These are phyloP conservation scores for Debaryomyces sp. DNA, from an alignment of 1,139 yeast species.

Conservation along the genomic window DNA sequence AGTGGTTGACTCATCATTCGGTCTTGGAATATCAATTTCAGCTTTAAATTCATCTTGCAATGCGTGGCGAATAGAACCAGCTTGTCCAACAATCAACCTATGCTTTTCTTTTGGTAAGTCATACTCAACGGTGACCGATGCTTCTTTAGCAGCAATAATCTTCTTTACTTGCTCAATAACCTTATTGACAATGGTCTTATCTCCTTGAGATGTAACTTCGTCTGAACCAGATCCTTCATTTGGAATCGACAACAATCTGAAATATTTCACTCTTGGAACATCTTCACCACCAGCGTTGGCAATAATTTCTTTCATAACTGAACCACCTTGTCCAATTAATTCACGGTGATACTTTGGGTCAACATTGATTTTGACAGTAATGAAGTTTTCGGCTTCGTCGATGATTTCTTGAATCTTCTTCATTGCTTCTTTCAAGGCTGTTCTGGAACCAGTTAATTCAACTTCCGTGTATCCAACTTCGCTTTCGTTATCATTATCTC, in stretches of 20 bases:
- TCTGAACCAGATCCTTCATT: conserved; percentile 66
- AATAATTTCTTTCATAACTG: conserved; percentile 73
- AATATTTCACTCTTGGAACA: conserved; percentile 46
- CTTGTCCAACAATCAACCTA: conserved; percentile 78
- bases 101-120: conserved; percentile 77
- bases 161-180: conserved; percentile 65
- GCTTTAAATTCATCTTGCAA: conserved; percentile 74
- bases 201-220: conserved; percentile 72
- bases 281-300: conserved; percentile 78
- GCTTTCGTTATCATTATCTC: conserved; percentile 48
- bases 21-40: conserved; percentile 67
- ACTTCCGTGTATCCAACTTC: conserved; percentile 54
- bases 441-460: conserved; percentile 77
- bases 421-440: conserved; percentile 77
- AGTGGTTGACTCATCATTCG: conserved; percentile 47
- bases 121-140: conserved; percentile 56
- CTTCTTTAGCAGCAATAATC: conserved; percentile 68
- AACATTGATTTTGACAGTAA: conserved; percentile 64
- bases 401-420: conserved; percentile 65
- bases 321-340: conserved; percentile 82
- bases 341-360: conserved; percentile 79
- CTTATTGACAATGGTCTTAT: conserved; percentile 70
- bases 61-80: conserved; percentile 73
- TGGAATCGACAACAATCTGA: conserved; percentile 74
- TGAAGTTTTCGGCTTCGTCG: conserved; percentile 66